Conservation (phyloP, 139 green algal species). For the Chlamydomonas sp. region DNA sequence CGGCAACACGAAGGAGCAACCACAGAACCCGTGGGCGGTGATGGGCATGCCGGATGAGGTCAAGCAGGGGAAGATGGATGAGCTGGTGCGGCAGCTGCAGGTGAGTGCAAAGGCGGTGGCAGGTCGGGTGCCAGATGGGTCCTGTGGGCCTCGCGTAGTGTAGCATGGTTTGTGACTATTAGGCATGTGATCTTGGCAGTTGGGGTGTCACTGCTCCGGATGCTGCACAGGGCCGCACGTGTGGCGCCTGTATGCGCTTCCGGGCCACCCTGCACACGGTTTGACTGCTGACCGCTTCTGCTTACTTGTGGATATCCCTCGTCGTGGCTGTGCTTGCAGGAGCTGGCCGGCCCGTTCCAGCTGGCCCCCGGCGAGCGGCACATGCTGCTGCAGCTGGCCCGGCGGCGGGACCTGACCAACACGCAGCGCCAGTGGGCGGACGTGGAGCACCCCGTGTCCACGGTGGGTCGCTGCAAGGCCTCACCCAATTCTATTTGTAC, state of each 20-base stretch:
- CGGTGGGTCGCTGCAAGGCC: background rate
- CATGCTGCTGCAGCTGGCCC: slow-evolving; percentile 28
- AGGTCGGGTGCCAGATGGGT: background rate
- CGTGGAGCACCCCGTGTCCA: slow-evolving; percentile 25
- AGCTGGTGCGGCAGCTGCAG: slow-evolving; percentile 19
- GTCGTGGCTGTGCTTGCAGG: slow-evolving; percentile 8
- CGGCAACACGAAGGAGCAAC: background rate
- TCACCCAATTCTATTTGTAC: too few species aligned
- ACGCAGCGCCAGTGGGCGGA: slow-evolving; percentile 27
- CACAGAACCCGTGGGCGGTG: background rate
- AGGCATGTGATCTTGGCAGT: too few species aligned
- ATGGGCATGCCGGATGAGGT: background rate
- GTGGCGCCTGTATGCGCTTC: too few species aligned
- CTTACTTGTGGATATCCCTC: background rate
- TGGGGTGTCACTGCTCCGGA: too few species aligned
- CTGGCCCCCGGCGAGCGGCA: background rate
- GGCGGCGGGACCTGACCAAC: background rate
- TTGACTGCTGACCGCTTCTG: too few species aligned
- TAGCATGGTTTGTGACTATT: too few species aligned
- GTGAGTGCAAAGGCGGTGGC: background rate
- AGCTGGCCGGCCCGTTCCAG: slow-evolving; percentile 54
- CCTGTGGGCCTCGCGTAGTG: too few species aligned
- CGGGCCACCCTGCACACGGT: too few species aligned
- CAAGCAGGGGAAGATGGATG: background rate
- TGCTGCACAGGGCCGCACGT: too few species aligned